Evolutionary conservation across 768 basidiomycete genomes (phyloP), one percentile per base, ranked within the genome.

Genomic region (Leccinum pellstonianum): DNA sequence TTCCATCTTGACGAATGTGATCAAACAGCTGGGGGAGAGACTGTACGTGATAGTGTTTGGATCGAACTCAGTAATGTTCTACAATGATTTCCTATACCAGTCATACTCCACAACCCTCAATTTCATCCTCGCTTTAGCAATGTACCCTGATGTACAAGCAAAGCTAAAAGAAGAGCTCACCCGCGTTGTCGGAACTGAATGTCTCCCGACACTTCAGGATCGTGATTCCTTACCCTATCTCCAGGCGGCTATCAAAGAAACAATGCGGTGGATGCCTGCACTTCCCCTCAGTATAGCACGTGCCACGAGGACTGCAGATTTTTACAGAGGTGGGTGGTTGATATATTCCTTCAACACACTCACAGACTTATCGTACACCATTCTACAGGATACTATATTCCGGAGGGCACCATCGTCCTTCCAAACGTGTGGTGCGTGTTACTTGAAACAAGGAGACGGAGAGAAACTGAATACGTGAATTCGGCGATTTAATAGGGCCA

Each of bases 111-210:
- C 66, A 2, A 64, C 62, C 14, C 50, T 67, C 29, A 67, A 41
- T 9, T 67, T 67, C 46, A 59, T 67, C 14, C 41, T 67, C 9
- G 66, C 58, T 17, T 61, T 64, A 52, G 55, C 57, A 12, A 58
- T 60, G 25, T 64, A 67, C 59, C 64, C 71, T 73, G 80, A 83
- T 5, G 80, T 84, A 9, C 79, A 81, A 66, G 76, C 71, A 62
- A 80, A 79, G 61, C 81, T 82, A 0, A 84, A 83, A 58, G 77
- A 72, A 17, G 86, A 86, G 63, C 74, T 86, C 4, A 81, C 82
- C 59, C 57, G 75, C 1, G 78, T 84, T 4, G 68, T 85, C 59
- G 81, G 61, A 55, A 52, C 19, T 1, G 81, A 77, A 5, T 74
- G 83, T n/a, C 72, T 86, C 1, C 85, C 85, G 0, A 74, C 62